Evolutionary conservation across 306 rosid genomes (phyloP), one percentile per base, ranked within the genome.

Genomic region (Prunus campanulata): DNA sequence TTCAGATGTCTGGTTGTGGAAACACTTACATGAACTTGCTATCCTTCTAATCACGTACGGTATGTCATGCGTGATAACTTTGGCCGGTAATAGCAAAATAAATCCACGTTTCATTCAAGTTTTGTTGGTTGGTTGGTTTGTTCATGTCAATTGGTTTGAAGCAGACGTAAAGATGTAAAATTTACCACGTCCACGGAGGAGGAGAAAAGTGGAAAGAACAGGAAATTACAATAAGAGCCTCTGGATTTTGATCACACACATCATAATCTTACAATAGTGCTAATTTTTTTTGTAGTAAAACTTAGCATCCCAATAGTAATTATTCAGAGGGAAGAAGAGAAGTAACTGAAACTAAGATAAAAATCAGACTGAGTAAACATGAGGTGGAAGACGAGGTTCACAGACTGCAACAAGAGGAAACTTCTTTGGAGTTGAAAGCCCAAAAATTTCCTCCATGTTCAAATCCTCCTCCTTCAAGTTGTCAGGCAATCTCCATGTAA

Each of bases 401-500:
- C 10, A 68, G 47, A 86, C 78, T 6, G 42, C 60, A 60, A 78
- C 74, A 4, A 91, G 83, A 9, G 97, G 96, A 1, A 75, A 0
- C 69, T 93, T 91, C 70, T 76, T 91, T 5, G 93, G 90, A 0
- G 93, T 84, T 0, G 98, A 85, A 11, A 90, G 83, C 52, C 98
- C 96, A 67, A 83, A 93, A 51, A 77, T 81, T 67, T 93, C 97
- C 6, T 86, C 91, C 98, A 91, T 91, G 52, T 87, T 75, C 80
- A 93, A 70, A 11, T 84, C 91, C 72, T 88, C 96, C 0, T 54
- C 83, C 75, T 79, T 84, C 80, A 80, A 65, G 49, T 59, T 47
- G 16, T 15, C 10, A 3, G 88, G 90, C 55, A 93, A 56, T 54
- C 66, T 88, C 98, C 98, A 93, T 7, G 83, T 81, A 75, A 91